Percentiles rank a stretch among this genome's conserved stretches.
phyloP scores from a whole-genome alignment of 208 protist species.

The Acanthamoeba castellanii region DNA sequence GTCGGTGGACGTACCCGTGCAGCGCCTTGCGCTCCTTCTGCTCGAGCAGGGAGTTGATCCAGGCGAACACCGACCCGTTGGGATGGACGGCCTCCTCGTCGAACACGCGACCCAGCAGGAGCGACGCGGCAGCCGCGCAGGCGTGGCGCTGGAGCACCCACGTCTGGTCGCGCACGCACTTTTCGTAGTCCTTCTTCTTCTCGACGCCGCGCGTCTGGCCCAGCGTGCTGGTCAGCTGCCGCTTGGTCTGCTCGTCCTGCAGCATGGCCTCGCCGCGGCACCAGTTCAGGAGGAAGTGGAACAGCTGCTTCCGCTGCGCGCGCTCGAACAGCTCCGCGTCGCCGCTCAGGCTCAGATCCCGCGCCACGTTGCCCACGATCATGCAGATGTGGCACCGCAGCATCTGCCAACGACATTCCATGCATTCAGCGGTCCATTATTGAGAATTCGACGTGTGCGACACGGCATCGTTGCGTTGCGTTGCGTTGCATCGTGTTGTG shows the following conservation, averaged over 20 bases:
- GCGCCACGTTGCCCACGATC: conserved; percentile 53
- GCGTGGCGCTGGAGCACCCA: conserved; percentile 49
- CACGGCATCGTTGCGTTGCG: too few relatives aligned
- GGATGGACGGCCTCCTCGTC: conserved; percentile 59
- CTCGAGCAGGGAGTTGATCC: conserved; percentile 55
- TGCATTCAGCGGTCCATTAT: not conserved
- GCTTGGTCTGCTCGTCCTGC: conserved; percentile 64
- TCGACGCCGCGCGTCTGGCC: conserved; percentile 23
- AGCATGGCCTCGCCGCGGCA: conserved; percentile 67
- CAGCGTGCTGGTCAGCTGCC: conserved; percentile 40
- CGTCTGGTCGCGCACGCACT: conserved; percentile 64
- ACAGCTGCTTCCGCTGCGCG: conserved; percentile 55
- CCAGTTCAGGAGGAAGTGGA: conserved; percentile 71
- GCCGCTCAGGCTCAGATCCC: not conserved
- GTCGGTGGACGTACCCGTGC: not conserved
- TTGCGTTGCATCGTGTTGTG: too few relatives aligned
- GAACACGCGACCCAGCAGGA: conserved; percentile 38
- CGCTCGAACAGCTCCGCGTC: conserved; percentile 19
- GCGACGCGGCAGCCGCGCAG: conserved; percentile 33
- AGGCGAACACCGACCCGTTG: conserved; percentile 51
- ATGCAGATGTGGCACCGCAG: conserved; percentile 58
- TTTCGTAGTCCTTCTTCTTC: conserved; percentile 61
- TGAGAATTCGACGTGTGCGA: too few relatives aligned
- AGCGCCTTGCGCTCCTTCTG: conserved; percentile 67
- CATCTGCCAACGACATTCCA: too few relatives aligned